Evolutionary conservation across 169 alveolate species (phyloP).

Genomic region (Perkinsus marinus): DNA sequence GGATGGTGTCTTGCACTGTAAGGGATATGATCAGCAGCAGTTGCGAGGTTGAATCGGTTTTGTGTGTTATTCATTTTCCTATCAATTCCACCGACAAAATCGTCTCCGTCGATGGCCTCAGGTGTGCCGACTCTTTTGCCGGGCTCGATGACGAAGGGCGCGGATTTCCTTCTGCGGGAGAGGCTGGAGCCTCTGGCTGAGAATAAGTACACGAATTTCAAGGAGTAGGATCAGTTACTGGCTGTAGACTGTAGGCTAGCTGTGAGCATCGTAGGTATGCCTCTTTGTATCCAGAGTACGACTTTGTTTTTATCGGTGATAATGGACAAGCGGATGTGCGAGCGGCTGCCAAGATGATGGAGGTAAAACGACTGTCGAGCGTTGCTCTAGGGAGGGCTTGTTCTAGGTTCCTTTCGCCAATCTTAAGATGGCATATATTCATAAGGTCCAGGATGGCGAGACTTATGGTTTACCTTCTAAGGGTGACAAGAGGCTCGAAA

Average conservation of each 20-base stretch:
- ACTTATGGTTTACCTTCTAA: background rate
- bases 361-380: background rate
- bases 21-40: too few relatives aligned
- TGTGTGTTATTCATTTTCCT: background rate
- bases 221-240: background rate
- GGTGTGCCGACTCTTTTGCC: slow-evolving; percentile 2
- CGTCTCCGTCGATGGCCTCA: background rate
- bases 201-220: background rate
- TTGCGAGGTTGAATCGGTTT: background rate
- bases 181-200: background rate
- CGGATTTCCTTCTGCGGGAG: background rate
- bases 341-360: slow-evolving; percentile 1
- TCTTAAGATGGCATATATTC: background rate
- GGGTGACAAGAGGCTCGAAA: background rate
- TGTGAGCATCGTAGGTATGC: background rate
- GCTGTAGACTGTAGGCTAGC: background rate
- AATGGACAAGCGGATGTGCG: background rate
- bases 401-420: background rate
- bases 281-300: background rate
- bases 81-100: too few relatives aligned
- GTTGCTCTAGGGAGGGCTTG: background rate
- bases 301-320: background rate
- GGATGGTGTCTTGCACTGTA: background rate
- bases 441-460: background rate
- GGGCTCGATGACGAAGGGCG: background rate